Percentiles rank a stretch among this genome's conserved stretches.
These are phyloP conservation scores for Cyanidiococcus yangmingshanensis DNA, from an alignment of 23 red algal genomes.

Conservation along the genomic window DNA sequence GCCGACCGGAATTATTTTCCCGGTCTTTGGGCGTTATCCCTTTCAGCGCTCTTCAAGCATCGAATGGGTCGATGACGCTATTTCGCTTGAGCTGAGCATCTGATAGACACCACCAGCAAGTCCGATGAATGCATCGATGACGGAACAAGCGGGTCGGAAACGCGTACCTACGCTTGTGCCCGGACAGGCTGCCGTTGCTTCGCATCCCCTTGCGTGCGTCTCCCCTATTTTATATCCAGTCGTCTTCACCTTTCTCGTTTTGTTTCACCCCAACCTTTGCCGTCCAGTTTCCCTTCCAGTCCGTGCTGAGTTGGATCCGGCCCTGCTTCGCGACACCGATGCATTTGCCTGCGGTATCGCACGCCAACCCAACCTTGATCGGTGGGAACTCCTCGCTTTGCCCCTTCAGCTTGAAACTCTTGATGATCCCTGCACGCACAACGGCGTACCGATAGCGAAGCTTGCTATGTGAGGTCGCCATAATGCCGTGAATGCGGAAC, in stretches of 20 bases:
- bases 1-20: no score
- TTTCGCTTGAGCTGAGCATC: no score
- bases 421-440: slow-evolving; percentile 9
- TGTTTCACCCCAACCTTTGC: background rate
- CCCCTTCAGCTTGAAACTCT: background rate
- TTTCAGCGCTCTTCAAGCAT: no score
- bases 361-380: background rate
- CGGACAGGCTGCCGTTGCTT: no score
- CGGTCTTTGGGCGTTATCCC: no score
- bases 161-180: no score
- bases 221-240: slow-evolving; percentile 16
- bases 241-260: background rate
- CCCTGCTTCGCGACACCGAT: slow-evolving; percentile 13
- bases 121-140: no score
- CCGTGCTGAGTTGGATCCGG: slow-evolving; percentile 6
- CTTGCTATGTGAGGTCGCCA: slow-evolving; percentile 14
- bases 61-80: no score
- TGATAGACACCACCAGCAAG: no score
- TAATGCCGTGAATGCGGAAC: background rate
- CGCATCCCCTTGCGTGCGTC: no score
- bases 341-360: background rate
- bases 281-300: slow-evolving; percentile 18
- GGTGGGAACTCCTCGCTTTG: background rate
- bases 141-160: no score
- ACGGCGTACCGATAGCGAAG: slow-evolving; percentile 16